Evolutionary conservation across 257 asterid genomes (phyloP).

Genomic region (Perilla frutescens): DNA sequence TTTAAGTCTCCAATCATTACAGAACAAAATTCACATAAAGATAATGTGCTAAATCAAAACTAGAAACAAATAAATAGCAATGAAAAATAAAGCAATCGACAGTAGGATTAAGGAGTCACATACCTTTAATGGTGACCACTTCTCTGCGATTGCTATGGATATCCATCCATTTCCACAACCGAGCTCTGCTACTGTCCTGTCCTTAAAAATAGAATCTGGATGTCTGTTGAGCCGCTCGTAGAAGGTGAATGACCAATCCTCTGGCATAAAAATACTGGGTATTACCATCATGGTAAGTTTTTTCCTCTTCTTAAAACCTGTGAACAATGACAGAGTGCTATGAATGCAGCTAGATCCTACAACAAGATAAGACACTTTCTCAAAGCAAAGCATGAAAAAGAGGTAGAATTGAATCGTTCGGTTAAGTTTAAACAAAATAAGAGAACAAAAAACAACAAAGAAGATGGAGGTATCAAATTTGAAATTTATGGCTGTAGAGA

Average conservation of each 20-base stretch:
- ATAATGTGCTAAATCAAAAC: background rate
- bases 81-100: constrained; percentile 29
- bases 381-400: constrained; percentile 3
- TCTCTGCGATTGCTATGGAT: constrained; percentile 97
- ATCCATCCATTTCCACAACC: constrained; percentile 99
- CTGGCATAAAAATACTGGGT: constrained; percentile 96
- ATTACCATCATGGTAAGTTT: constrained; percentile 92
- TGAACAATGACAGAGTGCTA: constrained; percentile 17
- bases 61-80: constrained; percentile 10
- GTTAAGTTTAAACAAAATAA: background rate
- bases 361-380: background rate
- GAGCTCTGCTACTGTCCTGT: constrained; percentile 89
- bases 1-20: constrained; percentile 29
- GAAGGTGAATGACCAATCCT: constrained; percentile 98
- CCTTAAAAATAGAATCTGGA: constrained; percentile 90
- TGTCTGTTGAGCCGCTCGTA: constrained; percentile 96
- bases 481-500: too few species aligned
- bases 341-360: background rate
- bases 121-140: constrained; percentile 95
- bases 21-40: background rate
- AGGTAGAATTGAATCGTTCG: constrained; percentile 8
- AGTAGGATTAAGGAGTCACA: constrained; percentile 25
- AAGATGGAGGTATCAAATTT: constrained; percentile 18
- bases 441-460: constrained; percentile 32
- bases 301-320: constrained; percentile 78